phyloP scores from a whole-genome alignment of 2,329 filamentous ascomycete species.

The Sporothrix sp. region DNA sequence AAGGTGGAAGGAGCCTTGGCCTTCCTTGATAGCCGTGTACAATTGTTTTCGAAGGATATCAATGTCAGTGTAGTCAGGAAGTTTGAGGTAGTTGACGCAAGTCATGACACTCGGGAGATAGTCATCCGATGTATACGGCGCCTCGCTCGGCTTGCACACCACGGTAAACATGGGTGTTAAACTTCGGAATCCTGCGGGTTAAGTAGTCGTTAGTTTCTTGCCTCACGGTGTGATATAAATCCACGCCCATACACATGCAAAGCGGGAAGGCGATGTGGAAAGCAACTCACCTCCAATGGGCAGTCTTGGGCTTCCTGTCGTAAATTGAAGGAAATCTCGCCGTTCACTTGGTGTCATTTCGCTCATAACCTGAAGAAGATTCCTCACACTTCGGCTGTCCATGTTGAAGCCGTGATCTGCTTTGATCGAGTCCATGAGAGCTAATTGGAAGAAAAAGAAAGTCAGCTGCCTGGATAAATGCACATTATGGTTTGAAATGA shows the following conservation, averaged over 20 bases:
- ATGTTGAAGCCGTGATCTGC: slow-evolving; percentile 98
- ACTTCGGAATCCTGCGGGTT: slow-evolving; percentile 72
- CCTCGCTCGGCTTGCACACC: slow-evolving; percentile 96
- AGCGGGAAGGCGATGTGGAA: background rate
- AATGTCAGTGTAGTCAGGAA: slow-evolving; percentile 83
- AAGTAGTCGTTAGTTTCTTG: slow-evolving; percentile 20
- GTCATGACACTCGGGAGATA: slow-evolving; percentile 99
- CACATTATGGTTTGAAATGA: no score
- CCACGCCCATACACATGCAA: background rate
- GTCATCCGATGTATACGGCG: slow-evolving; percentile 87
- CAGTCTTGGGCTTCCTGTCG: slow-evolving; percentile 93
- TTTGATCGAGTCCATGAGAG: slow-evolving; percentile 96
- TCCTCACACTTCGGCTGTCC: slow-evolving; percentile 91
- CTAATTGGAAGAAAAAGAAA: slow-evolving; percentile 31
- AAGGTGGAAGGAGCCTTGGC: slow-evolving; percentile 94
- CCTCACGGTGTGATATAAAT: background rate
- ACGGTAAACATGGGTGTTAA: slow-evolving; percentile 98
- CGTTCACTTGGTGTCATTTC: slow-evolving; percentile 65
- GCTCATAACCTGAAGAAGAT: slow-evolving; percentile 90
- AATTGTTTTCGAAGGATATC: slow-evolving; percentile 70
- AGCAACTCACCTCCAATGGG: slow-evolving; percentile 81
- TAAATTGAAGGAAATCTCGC: slow-evolving; percentile 93
- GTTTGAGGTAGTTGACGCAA: slow-evolving; percentile 96
- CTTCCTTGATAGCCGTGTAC: slow-evolving; percentile 80
- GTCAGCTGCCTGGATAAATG: no score